Percentiles rank a stretch among this genome's conserved stretches.
These are phyloP conservation scores for Trichosporon inkin DNA, from an alignment of 1,284 basidiomycete genomes.

Conservation along the genomic window DNA sequence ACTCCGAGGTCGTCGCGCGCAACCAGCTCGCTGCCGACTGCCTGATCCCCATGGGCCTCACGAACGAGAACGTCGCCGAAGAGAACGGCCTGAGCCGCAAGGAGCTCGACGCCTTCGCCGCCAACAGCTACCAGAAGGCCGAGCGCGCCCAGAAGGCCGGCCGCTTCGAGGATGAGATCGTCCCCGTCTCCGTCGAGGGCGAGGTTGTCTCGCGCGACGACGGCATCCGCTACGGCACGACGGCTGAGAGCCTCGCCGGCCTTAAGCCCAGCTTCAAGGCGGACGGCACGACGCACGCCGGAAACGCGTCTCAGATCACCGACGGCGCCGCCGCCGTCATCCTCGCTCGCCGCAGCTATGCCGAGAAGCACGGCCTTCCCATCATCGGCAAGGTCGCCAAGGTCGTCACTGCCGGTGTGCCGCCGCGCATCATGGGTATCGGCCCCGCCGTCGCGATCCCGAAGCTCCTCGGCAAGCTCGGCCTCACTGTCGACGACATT, in stretches of 20 bases:
- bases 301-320: conserved; percentile 82
- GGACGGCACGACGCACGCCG: conserved; percentile 53
- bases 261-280: conserved; percentile 86
- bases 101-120: conserved; percentile 79
- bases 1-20: conserved; percentile 74
- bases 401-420: conserved; percentile 69
- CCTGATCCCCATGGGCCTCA: conserved; percentile 90
- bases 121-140: conserved; percentile 73
- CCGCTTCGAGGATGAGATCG: conserved; percentile 80
- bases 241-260: conserved; percentile 70
- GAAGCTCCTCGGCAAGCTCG: conserved; percentile 61
- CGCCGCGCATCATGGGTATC: conserved; percentile 80
- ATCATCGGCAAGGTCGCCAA: conserved; percentile 84
- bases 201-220: conserved; percentile 70
- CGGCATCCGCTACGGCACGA: conserved; percentile 81
- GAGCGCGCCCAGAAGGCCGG: conserved; percentile 75
- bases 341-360: conserved; percentile 73
- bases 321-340: conserved; percentile 94
- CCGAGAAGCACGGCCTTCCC: conserved; percentile 76
- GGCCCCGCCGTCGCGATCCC: conserved; percentile 86
- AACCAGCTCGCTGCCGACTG: conserved; percentile 81
- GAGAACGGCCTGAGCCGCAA: conserved; percentile 61
- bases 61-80: conserved; percentile 81
- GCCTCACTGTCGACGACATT: conserved; percentile 65
- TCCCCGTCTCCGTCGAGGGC: conserved; percentile 65